phyloP scores from a whole-genome alignment of 2,329 filamentous ascomycete genomes.

The Neofusicoccum parvum region DNA sequence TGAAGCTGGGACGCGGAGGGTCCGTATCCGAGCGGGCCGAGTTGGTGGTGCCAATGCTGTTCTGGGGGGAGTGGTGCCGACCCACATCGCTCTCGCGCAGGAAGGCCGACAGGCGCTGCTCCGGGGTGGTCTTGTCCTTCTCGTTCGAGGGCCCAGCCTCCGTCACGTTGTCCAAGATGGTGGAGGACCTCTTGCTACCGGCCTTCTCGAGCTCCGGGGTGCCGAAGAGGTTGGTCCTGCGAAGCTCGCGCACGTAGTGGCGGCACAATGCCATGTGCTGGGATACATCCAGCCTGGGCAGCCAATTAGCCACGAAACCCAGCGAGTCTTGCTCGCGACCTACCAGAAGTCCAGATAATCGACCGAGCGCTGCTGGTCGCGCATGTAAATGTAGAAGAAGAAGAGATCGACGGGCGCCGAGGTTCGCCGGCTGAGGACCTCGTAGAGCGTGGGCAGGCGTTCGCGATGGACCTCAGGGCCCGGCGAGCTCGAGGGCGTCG shows the following conservation, averaged over 20 bases:
- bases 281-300: conserved; percentile 89
- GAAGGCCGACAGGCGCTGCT: conserved; percentile 90
- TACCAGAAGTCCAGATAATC: conserved; percentile 99
- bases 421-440: conserved; percentile 92
- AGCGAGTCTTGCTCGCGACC: conserved; percentile 31
- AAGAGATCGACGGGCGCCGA: conserved; percentile 94
- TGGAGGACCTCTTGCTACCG: conserved; percentile 78
- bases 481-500: conserved; percentile 20
- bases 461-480: conserved; percentile 60
- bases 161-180: conserved; percentile 65
- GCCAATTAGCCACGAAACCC: conserved; percentile 28
- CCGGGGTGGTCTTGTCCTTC: conserved; percentile 72
- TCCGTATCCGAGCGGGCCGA: conserved; percentile 59
- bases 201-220: conserved; percentile 87
- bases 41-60: conserved; percentile 50
- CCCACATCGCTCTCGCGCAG: conserved; percentile 63
- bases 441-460: conserved; percentile 89
- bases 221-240: conserved; percentile 87
- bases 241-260: conserved; percentile 93
- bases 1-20: conserved; percentile 58
- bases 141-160: conserved; percentile 64
- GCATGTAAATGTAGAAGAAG: conserved; percentile 99
- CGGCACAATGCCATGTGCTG: conserved; percentile 98
- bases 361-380: conserved; percentile 95
- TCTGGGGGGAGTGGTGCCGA: conserved; percentile 49